Base-by-base conservation (phyloP, 2,329 filamentous ascomycete species). In the Penicillium janthinellum region DNA sequence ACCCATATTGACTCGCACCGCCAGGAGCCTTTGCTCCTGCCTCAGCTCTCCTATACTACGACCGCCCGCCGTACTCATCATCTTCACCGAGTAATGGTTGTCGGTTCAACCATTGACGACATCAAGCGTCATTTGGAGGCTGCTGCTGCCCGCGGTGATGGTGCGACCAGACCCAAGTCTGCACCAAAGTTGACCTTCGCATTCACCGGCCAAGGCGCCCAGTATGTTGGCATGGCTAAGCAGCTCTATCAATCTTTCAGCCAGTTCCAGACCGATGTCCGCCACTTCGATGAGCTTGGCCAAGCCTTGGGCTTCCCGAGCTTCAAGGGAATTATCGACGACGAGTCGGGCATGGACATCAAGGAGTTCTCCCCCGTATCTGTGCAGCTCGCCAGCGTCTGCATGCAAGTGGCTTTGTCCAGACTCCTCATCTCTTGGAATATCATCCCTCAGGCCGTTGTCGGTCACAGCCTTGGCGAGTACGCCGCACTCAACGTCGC, bases 51-150 rank as follows among this genome's bases (percentile, higher is more conserved):
- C 0, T 90, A 89, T 72, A 86, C 85, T 0, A 86, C 83, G 0
- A 88, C 86, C 2, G 87, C 88, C 6, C 83, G 88, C 22, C 82
- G 83, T 45, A 83, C 86, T 11, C 87, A 89, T 62, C 83, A 87
- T 53, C 22, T n/a, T 8, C 37, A 42, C 8, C 58, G 56, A 3
- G 45, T 54, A 2, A 47, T 49, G 14, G n/a, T 60, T 14, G 31
- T 20, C 10, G 57, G 54, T 5, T 56, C 51, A 6, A 54, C 12
- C 15, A 54, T 55, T 8, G 20, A 31, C 35, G n/a, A 34, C 17
- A 34, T 44, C 34, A 17, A 47, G 3, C 4, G 11, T 2, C 35
- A 34, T 10, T 17, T 51, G 2, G 10, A 37, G 12, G 48, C 17
- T 8, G 48, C 48, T 7, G 34, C 38, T 1, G 34, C 48, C 1